Evolutionary conservation across 768 basidiomycete genomes (phyloP), one percentile per base, ranked within the genome.

Genomic region (Lactarius hengduanensis): DNA sequence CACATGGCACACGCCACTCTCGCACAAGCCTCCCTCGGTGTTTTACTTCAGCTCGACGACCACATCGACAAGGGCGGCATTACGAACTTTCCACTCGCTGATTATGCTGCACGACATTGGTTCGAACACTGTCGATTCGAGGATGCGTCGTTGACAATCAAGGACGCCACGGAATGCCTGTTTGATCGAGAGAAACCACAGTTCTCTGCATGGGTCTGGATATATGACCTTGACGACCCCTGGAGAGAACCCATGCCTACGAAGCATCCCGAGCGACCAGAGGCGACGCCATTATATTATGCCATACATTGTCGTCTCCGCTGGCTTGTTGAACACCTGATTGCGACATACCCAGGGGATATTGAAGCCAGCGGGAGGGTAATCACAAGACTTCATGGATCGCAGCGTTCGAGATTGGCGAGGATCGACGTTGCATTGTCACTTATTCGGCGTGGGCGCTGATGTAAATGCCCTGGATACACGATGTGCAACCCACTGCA

Each of bases 201-300:
- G 10, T 26, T 62, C 28, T 36, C 53, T 3, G 61, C 38, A 7
- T 62, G 61, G 61, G 34, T 55, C 9, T 56, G 61, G 61, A 32
- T 43, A 40, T 34, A 38, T 11, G 61, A 62, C 40, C 6, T 62
- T 18, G 54, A 56, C 28, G 54, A 56, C 54, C 32, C 54, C 16
- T 32, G 54, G 32, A 1, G 28, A 2, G 20, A 56, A 20, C 13
- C 61, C 61, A 62, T 38, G 26, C 30, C 28, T 36, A 54, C 36
- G 38, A 28, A 53, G 20, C 54, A 53, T 15, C 53, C 54, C 2
- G 26, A 62, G 38, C 16, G 40, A 22, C 53, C 61, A n/a, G n/a
- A n/a, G n/a, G n/a, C n/a, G n/a, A n/a, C n/a, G n/a, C n/a, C n/a
- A 5, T 43, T 62, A 38, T 53, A 62, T 41, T 62, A 62, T 18